A percentile compares a stretch with the other conserved stretches of the same genome.
Conservation (phyloP, 164 flowering plant species). For the Warburgia ugandensis region DNA sequence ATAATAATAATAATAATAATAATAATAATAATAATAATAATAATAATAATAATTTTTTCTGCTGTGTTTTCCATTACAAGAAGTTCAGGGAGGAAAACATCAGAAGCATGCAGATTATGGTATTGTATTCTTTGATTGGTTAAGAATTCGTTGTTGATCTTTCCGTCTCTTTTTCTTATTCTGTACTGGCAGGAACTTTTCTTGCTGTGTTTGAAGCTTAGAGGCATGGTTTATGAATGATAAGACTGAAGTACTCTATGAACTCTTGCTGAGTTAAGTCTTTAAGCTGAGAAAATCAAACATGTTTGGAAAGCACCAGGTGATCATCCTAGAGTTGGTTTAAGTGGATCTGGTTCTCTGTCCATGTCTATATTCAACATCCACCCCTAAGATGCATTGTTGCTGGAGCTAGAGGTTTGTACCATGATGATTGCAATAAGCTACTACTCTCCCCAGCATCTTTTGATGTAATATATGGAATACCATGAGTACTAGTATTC, state of each 20-base stretch:
- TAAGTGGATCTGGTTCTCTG: slow-evolving; percentile 61
- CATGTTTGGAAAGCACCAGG: slow-evolving; percentile 61
- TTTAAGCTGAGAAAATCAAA: slow-evolving; percentile 2
- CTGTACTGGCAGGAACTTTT: neutral
- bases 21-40: too few species aligned
- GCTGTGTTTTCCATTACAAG: too few species aligned
- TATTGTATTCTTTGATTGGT: neutral
- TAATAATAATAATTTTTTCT: too few species aligned
- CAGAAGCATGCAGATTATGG: too few species aligned
- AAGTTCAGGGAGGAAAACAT: too few species aligned
- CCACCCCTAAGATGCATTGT: slow-evolving; percentile 65
- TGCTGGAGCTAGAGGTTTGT: slow-evolving; percentile 58
- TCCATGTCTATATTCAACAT: slow-evolving; percentile 84
- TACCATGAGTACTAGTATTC: neutral
- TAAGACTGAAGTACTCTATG: neutral
- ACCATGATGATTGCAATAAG: slow-evolving; percentile 84
- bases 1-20: too few species aligned
- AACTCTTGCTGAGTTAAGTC: neutral
- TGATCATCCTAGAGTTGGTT: slow-evolving; percentile 45
- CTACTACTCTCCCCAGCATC: slow-evolving; percentile 50
- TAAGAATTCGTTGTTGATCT: neutral
- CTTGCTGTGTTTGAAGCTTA: slow-evolving; percentile 6
- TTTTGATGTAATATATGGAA: slow-evolving; percentile 48
- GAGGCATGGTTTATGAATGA: neutral
- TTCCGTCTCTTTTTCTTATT: neutral